These are phyloP conservation scores for Tulasnella sp. DNA, from an alignment of 768 basidiomycete genomes.

Conservation along the genomic window DNA sequence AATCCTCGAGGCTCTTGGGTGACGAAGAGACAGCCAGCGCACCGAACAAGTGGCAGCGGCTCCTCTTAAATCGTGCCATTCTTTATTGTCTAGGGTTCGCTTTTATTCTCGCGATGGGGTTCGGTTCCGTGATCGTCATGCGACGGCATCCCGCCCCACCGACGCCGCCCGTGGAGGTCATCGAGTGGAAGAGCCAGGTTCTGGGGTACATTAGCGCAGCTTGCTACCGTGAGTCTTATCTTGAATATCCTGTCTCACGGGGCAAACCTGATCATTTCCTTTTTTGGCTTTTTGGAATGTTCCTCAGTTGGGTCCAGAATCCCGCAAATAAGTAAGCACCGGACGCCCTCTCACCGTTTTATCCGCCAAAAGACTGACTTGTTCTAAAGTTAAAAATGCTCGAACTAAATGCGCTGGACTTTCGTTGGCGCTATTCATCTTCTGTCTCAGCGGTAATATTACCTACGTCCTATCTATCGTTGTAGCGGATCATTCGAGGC, in stretches of 20 bases:
- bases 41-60: slow-evolving; percentile 11
- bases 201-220: slow-evolving; percentile 88
- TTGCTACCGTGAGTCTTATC: slow-evolving; percentile 67
- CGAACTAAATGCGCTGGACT: slow-evolving; percentile 91
- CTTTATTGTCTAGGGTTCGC: slow-evolving; percentile 53
- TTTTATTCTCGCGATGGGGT: slow-evolving; percentile 73
- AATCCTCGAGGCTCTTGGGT: background rate
- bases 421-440: slow-evolving; percentile 92
- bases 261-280: slow-evolving; percentile 15
- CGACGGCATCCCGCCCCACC: background rate
- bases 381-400: slow-evolving; percentile 73
- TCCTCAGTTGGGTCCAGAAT: slow-evolving; percentile 70
- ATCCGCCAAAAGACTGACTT: slow-evolving; percentile 32
- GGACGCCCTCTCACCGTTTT: slow-evolving; percentile 27
- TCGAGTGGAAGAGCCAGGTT: slow-evolving; percentile 62
- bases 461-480: slow-evolving; percentile 86
- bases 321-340: slow-evolving; percentile 78
- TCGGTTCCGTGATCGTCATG: slow-evolving; percentile 54
- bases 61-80: slow-evolving; percentile 33
- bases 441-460: slow-evolving; percentile 87
- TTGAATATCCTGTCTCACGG: no score
- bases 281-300: slow-evolving; percentile 17
- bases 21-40: background rate
- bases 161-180: slow-evolving; percentile 39
- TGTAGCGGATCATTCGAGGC: slow-evolving; percentile 65